Base-by-base conservation (phyloP, 768 basidiomycete species). In the Strobilomyces echinocephalus region DNA sequence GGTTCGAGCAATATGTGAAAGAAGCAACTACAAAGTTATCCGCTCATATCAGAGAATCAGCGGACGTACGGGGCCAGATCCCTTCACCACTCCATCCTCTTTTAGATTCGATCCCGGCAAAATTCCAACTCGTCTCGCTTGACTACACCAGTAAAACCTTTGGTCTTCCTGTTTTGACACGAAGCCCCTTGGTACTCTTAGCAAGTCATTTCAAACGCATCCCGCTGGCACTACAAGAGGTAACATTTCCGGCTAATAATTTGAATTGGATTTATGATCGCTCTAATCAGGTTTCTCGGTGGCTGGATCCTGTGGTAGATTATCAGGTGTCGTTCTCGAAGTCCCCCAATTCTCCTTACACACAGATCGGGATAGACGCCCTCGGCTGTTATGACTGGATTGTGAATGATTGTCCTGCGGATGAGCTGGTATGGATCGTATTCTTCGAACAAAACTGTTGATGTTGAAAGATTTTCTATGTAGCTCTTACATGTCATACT, bases 251-350 rank as follows among this genome's bases (percentile, higher is more conserved):
- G 15, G 15, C 30, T 12, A 30, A 5, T 30, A 2, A 2, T 44
- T 2, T 12, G 42, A 16, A 3, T 28, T 14, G 24, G 30, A 30
- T 5, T 24, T 5, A 30, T 15, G n/a, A n/a, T n/a, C n/a, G n/a
- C n/a, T n/a, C n/a, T n/a, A n/a, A n/a, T n/a, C n/a, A 44, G 43
- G 9, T 44, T 16, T n/a, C 48, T 4, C 28, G 48, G 2, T 49
- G 48, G 48, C 40, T 28, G 12, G 48, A 49, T 39, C 48, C 48
- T 8, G 15, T 49, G 28, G 48, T 49, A n/a, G 48, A 49, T 31
- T 49, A 49, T 40, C 16, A 14, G 15, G 6, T 40, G 5, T 2
- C 48, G 1, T 49, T 49, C 15, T 35, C 35, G 35, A 35, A 14
- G 6, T 35, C 35, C 1, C 16, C 35, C 11, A 35, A 35, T 35